phyloP scores from a whole-genome alignment of 345 rosid genomes.

The Triadica sebifera region DNA sequence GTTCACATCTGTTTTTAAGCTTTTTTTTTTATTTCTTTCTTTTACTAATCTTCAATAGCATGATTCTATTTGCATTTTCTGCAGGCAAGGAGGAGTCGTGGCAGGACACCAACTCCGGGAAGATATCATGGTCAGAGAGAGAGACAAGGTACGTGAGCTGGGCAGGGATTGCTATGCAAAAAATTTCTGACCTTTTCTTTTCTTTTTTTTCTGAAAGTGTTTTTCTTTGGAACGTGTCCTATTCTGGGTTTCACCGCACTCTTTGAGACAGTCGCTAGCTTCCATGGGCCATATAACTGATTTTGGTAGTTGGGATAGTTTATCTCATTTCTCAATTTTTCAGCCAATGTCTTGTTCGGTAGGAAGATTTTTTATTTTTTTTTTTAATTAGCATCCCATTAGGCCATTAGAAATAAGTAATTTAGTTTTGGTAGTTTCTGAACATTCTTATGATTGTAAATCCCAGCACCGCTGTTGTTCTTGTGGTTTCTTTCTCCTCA shows the following conservation, averaged over 20 bases:
- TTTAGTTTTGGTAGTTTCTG: background rate
- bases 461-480: too few species aligned
- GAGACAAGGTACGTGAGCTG: constrained; percentile 35
- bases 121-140: constrained; percentile 56
- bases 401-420: background rate
- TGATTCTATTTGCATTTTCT: constrained; percentile 3
- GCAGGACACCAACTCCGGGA: constrained; percentile 70
- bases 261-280: background rate
- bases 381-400: background rate
- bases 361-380: background rate
- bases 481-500: too few species aligned
- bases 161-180: background rate
- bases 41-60: background rate
- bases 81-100: constrained; percentile 65
- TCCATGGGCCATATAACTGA: background rate
- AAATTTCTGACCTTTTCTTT: background rate
- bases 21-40: background rate
- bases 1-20: background rate
- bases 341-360: background rate
- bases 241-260: background rate
- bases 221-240: background rate
- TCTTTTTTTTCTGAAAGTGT: background rate
- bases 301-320: background rate
- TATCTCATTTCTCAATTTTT: background rate
- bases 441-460: background rate